Base-by-base conservation (phyloP, 306 rosid species). In the Rosa persica region DNA sequence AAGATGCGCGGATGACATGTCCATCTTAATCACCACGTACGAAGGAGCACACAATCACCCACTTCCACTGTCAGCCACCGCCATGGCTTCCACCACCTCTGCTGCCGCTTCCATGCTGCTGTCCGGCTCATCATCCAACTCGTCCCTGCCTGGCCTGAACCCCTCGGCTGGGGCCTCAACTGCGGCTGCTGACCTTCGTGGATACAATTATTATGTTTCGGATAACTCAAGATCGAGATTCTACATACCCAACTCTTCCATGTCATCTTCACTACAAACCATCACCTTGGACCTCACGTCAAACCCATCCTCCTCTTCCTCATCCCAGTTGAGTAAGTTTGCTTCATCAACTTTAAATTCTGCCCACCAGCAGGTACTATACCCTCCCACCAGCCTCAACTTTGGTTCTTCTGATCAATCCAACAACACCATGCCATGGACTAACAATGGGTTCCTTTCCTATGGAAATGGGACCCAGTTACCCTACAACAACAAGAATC, bases 21-120 rank as follows among this genome's bases (percentile, higher is more conserved):
- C 99, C 11, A 89, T 96, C 82, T 82, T 96, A 68, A 85, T 90
- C 76, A 93, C 92, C 13, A 96, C 98, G 46, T 96, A 91, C 16
- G 99, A 96, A 88, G 99, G 99, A 57, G 80, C 87, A n/a, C 99
- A 96, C 85, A 91, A 90, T 86, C 99, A 96, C 83, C 93, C 87
- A 16, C 96, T 96, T 62, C 90, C 99, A 3, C 87, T 88, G 19
- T 79, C 99, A 60, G 98, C 99, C 40, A 93, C 92, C 2, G 96
- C 94, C 4, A 96, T 93, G 96, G 99, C 99, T 38, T 96, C 99
- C 86, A 90, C 97, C 62, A 96, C 98, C 67, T 91, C 99, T 0
- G 99, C 99, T 0, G 99, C 99, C 0, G 98, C 92, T 38, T 89
- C 98, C 39, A 93, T 96, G 98, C 86, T 96, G 3, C 30, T 90